A percentile compares a stretch with the other conserved stretches of the same genome.
Conservation (phyloP, 257 asterid genomes). For the Solanum chmielewskii region DNA sequence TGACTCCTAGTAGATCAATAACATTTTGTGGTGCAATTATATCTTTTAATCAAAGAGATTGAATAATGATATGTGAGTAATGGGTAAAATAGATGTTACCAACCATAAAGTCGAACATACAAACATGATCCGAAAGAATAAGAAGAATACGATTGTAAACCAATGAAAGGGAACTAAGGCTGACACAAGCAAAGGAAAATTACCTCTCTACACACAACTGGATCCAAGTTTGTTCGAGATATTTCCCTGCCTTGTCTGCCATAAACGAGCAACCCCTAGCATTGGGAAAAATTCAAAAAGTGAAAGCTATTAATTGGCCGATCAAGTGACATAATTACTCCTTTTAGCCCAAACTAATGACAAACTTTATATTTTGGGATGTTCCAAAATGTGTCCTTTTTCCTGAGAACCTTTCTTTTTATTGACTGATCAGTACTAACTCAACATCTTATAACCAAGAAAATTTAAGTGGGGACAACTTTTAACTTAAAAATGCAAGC, state of each 20-base stretch:
- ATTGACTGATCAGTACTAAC: not conserved
- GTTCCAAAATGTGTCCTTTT: not conserved
- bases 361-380: not conserved
- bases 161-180: not conserved
- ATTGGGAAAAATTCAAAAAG: not conserved
- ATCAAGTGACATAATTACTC: not conserved
- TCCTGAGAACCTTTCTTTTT: not conserved
- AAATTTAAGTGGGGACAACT: not conserved
- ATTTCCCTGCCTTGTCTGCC: constrained; percentile 94
- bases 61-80: not conserved
- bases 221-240: constrained; percentile 69
- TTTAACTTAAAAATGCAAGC: not conserved
- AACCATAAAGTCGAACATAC: not conserved
- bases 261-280: constrained; percentile 94
- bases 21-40: not conserved
- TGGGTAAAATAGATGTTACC: not conserved
- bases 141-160: not conserved
- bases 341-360: not conserved
- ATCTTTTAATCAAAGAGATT: not conserved
- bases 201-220: constrained; percentile 74
- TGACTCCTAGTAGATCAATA: not conserved
- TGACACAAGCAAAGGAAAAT: not conserved
- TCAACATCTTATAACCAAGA: not conserved
- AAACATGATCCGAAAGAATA: not conserved
- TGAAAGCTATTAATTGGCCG: not conserved